Base-by-base conservation (phyloP, 305 asterid genomes). In the Coffea humblotiana region DNA sequence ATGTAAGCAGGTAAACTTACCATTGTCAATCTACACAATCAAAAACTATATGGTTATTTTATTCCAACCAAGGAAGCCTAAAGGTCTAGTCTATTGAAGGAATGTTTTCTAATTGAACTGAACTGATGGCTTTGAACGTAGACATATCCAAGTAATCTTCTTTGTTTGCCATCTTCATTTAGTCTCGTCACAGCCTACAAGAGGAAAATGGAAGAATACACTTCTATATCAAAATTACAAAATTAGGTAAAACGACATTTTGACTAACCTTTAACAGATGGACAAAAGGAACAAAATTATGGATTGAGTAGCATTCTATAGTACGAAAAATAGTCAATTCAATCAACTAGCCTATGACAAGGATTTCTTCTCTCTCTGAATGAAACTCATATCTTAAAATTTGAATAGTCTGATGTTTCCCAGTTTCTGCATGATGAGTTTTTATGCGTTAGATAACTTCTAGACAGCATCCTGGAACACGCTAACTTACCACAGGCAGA, bases 151-250 rank as follows among this genome's bases (percentile, higher is more conserved):
- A 84, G 83, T 79, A 82, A 86, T 77, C 90, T 85, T 79, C 90
- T 86, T 87, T 82, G 93, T 85, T 92, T 90, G 77, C 89, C 94
- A 83, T 85, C 94, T 91, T 93, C 97, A 95, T 88, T 96, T 95
- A 92, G 97, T 95, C 94, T 91, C 84, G 91, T 88, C 92, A 86
- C 79, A 78, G 88, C 98, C 97, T 91, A 93, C 97, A 95, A 89
- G 82, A 89, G 85, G 89, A 88, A 92, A 84, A 89, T 80, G 71
- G 92, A 90, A 87, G 87, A 74, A 82, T 86, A 85, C 87, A 85
- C 82, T 79, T 82, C 85, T 86, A 80, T 75, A 87, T 84, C 85
- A 87, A 82, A 82, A 75, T 74, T 74, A 77, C 80, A 70, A 80
- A 83, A 75, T 80, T 51, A 79, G 80, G 80, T 48, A 77, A 67